Evolutionary conservation across 768 basidiomycete species (phyloP), one percentile per base, ranked within the genome.

Genomic region (Auricularia auricula-judae): DNA sequence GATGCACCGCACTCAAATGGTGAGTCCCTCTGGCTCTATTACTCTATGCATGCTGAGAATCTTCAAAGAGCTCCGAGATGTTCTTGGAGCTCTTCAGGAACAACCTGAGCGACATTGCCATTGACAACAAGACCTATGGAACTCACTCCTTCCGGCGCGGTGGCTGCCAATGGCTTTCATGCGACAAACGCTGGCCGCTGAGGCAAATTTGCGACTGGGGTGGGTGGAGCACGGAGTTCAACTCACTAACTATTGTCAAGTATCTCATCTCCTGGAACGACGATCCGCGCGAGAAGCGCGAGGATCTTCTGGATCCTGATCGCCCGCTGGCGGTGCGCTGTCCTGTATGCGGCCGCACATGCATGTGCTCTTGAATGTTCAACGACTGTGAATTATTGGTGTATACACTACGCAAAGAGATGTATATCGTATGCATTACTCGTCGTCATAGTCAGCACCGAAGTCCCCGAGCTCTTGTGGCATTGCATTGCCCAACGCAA

Each of bases 151-250:
- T 81, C 69, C 72, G 73, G 4, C 71, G 74, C 29, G 76, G 78
- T 8, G 77, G 78, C 0, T 77, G 76, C 63, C 78, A 81, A 64
- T 80, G 74, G 51, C 69, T 80, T n/a, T 66, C 72, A 4, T 65
- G 70, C 4, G 65, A 70, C 7, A 65, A 69, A 1, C 71, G 74
- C 0, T 80, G 79, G 78, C 67, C 70, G 0, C 65, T 80, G 0
- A 65, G 74, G 0, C 65, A 67, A 3, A 77, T 81, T 29, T 81
- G 79, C 63, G 75, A 76, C n/a, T 81, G 80, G 78, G 80, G 77
- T 44, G 80, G 79, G 3, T 81, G 80, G 79, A 70, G 51, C 76
- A 74, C 62, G 74, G 69, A 3, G 74, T 80, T 43, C 62, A 74
- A 74, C 3, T 72, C 72, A 61, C 56, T 76, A 64, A 80, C 76